Evolutionary conservation across 208 protist genomes (phyloP).

Genomic region (Kentomonas sorsogonicus): DNA sequence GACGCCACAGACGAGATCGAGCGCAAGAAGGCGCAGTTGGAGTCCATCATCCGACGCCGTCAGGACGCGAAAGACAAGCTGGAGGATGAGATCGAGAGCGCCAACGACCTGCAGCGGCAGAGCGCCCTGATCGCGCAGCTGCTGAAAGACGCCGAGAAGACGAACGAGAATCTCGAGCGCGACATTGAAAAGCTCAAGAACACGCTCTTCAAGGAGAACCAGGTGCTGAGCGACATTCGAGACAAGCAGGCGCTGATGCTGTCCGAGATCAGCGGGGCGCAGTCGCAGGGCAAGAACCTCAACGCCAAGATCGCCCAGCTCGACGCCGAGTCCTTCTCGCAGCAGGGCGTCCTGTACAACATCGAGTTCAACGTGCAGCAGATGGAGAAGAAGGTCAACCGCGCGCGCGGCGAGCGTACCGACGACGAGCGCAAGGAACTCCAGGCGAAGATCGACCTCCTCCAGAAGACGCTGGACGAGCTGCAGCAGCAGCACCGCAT

Average conservation of each 20-base stretch:
- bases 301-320: conserved; percentile 75
- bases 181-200: conserved; percentile 83
- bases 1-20: conserved; percentile 27
- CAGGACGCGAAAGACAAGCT: conserved; percentile 23
- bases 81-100: conserved; percentile 30
- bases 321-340: conserved; percentile 80
- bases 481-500: conserved; percentile 68
- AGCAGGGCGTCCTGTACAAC: conserved; percentile 92
- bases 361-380: conserved; percentile 94
- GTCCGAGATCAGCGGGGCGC: conserved; percentile 78
- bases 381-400: conserved; percentile 92
- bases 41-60: conserved; percentile 19
- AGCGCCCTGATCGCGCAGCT: conserved; percentile 51
- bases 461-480: conserved; percentile 81
- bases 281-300: conserved; percentile 85
- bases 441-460: conserved; percentile 78
- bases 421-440: conserved; percentile 88
- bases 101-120: conserved; percentile 60
- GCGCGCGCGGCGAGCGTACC: conserved; percentile 84
- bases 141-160: conserved; percentile 46
- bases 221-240: conserved; percentile 65
- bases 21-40: conserved; percentile 25
- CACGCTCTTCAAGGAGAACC: conserved; percentile 72
- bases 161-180: conserved; percentile 43
- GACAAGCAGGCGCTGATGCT: conserved; percentile 58